A percentile compares a stretch with the other conserved stretches of the same genome.
Conservation (phyloP, 768 basidiomycete genomes). For the Kwoniella pini region DNA sequence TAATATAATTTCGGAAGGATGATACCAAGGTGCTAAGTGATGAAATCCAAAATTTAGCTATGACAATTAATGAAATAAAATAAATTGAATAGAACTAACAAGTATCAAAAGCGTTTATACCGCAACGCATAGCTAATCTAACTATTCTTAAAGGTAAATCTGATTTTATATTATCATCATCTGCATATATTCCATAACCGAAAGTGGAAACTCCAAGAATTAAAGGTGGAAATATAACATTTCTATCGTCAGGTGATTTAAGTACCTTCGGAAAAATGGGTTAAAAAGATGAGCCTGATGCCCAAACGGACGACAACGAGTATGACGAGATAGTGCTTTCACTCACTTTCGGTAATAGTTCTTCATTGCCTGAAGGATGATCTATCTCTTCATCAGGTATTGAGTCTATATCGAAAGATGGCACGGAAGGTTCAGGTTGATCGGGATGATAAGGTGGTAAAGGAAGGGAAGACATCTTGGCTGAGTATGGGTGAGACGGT, state of each 20-base stretch:
- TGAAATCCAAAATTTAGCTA: not conserved
- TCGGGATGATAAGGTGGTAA: slow-evolving; percentile 20
- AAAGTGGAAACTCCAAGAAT: slow-evolving; percentile 53
- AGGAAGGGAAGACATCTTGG: slow-evolving; percentile 3
- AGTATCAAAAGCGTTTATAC: slow-evolving; percentile 54
- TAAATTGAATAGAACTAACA: slow-evolving; percentile 22
- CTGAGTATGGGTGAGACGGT: not conserved
- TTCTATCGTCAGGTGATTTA: slow-evolving; percentile 5
- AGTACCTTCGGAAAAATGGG: slow-evolving; percentile 1
- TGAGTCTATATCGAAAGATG: slow-evolving; percentile 6
- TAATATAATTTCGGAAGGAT: slow-evolving; percentile 55
- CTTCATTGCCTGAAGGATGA: slow-evolving; percentile 10
- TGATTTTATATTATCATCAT: slow-evolving; percentile 25
- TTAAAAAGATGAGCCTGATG: no score
- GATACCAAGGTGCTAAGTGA: slow-evolving; percentile 48
- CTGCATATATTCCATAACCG: slow-evolving; percentile 51
- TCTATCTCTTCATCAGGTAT: slow-evolving; percentile 26
- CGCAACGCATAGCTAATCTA: slow-evolving; percentile 49
- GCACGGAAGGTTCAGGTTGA: slow-evolving; percentile 18
- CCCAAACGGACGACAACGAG: no score
- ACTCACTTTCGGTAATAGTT: slow-evolving; percentile 25
- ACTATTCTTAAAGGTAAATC: slow-evolving; percentile 47
- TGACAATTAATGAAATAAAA: not conserved
- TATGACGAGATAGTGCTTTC: no score
- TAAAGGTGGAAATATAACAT: slow-evolving; percentile 36